Conservation (phyloP, 73 alveolate genomes). For the Paramecium octaurelia region DNA sequence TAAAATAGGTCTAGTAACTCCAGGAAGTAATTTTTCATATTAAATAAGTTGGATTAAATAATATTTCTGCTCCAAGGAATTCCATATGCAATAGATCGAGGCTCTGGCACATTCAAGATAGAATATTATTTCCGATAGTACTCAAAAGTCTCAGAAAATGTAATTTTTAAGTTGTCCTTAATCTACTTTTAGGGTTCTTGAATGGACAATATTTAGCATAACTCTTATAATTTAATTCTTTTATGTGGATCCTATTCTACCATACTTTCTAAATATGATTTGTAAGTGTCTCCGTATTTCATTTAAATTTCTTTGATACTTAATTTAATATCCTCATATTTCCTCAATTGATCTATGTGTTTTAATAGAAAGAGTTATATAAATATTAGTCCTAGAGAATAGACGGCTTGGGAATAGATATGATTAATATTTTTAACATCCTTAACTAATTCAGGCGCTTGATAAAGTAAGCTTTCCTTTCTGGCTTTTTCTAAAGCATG, state of each 20-base stretch:
- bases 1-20: neutral
- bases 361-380: neutral
- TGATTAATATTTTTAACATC: neutral
- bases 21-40: constrained; percentile 4
- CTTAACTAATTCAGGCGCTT: neutral
- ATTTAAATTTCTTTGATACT: neutral
- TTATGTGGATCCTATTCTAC: constrained; percentile 11
- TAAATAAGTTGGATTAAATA: neutral
- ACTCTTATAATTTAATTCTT: constrained; percentile 1
- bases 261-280: neutral
- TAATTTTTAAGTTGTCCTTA: neutral
- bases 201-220: neutral
- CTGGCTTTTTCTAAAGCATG: neutral
- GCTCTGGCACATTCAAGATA: neutral
- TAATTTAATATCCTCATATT: neutral
- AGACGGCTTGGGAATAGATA: neutral
- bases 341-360: neutral
- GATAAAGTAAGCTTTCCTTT: neutral
- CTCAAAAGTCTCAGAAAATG: constrained; percentile 20
- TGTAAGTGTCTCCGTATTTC: neutral
- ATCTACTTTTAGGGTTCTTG: neutral
- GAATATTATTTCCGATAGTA: neutral
- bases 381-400: neutral
- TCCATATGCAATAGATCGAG: neutral
- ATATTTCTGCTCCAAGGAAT: constrained; percentile 23